phyloP scores from a whole-genome alignment of 1,284 basidiomycete genomes.

The Cutaneotrichosporon spelunceum region DNA sequence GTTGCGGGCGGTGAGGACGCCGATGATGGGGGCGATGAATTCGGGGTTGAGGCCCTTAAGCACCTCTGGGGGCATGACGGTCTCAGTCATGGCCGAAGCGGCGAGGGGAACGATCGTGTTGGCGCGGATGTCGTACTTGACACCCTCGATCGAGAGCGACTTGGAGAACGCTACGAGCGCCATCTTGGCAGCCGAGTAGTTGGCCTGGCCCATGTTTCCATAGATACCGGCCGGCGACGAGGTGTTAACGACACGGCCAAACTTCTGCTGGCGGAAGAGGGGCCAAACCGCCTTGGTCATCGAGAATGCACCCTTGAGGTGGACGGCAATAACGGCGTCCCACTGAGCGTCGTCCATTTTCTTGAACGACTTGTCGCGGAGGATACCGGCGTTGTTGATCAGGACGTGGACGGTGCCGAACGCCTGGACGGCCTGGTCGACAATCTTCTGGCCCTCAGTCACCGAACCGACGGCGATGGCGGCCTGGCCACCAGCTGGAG shows the following conservation, averaged over 20 bases:
- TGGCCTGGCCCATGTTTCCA: constrained; percentile 96
- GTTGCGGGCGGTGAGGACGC: constrained; percentile 55
- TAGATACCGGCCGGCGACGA: constrained; percentile 59
- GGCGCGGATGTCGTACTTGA: constrained; percentile 86
- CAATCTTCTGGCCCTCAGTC: constrained; percentile 80
- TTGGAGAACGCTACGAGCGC: constrained; percentile 85
- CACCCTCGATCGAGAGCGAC: constrained; percentile 84
- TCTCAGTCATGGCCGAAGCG: constrained; percentile 90
- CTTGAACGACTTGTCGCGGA: constrained; percentile 77
- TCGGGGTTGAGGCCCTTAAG: constrained; percentile 89
- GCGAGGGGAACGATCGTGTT: constrained; percentile 89
- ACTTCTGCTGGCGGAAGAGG: constrained; percentile 90
- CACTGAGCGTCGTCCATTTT: constrained; percentile 86
- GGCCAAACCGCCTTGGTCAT: constrained; percentile 97
- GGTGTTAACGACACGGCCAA: constrained; percentile 89
- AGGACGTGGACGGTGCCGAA: constrained; percentile 81
- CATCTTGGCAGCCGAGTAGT: constrained; percentile 65
- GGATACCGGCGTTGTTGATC: constrained; percentile 96
- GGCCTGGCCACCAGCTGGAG: constrained; percentile 79
- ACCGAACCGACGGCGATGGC: constrained; percentile 84
- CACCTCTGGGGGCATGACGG: constrained; percentile 96
- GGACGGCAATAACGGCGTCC: constrained; percentile 82
- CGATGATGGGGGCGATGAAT: constrained; percentile 89
- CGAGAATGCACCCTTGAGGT: constrained; percentile 91
- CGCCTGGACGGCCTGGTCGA: constrained; percentile 76